Evolutionary conservation across 345 rosid genomes (phyloP), one percentile per base, ranked within the genome.

Genomic region (Gossypium arboreum): DNA sequence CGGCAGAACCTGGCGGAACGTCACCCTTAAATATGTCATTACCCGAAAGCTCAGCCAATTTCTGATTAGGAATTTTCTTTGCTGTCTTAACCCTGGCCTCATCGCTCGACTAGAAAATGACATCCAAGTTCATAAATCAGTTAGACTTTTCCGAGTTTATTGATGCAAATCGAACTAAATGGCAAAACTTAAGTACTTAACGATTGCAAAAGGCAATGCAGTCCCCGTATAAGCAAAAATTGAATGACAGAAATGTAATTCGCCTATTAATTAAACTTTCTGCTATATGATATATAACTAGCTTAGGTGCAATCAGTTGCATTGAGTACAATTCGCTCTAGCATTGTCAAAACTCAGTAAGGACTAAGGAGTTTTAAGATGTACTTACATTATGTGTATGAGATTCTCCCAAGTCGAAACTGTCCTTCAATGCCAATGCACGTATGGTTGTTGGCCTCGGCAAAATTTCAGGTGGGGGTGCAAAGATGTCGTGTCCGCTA

Each of bases 401-500:
- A 43, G 85, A 75, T 79, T 92, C 95, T 60, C 92, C 97, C 83
- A 91, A 77, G 81, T 89, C 82, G 66, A 91, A 87, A 81, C 85
- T 89, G 79, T 92, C 97, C 66, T 87, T 90, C 29, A 79, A 68
- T 10, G 94, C 96, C 85, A 85, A 80, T 10, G 96, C 87, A 3
- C 96, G 90, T 16, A 75, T 85, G 48, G 88, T 73, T 56, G 87
- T 81, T 7, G 97, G 86, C 55, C 99, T 87, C 0, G 99, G 97
- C 76, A 88, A 79, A 50, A 93, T 95, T 84, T 95, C 98, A 9
- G 96, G 98, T 55, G 98, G 98, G 34, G 98, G 92, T 0, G 98
- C 99, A 80, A 95, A 95, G 79, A 95, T 95, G 83, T 93, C 88
- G 64, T 91, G 88, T 67, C 99, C 98, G 58, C 89, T 93, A 24